These are phyloP conservation scores for Sporothrix sp. DNA, from an alignment of 2,329 filamentous ascomycete genomes.

Conservation along the genomic window DNA sequence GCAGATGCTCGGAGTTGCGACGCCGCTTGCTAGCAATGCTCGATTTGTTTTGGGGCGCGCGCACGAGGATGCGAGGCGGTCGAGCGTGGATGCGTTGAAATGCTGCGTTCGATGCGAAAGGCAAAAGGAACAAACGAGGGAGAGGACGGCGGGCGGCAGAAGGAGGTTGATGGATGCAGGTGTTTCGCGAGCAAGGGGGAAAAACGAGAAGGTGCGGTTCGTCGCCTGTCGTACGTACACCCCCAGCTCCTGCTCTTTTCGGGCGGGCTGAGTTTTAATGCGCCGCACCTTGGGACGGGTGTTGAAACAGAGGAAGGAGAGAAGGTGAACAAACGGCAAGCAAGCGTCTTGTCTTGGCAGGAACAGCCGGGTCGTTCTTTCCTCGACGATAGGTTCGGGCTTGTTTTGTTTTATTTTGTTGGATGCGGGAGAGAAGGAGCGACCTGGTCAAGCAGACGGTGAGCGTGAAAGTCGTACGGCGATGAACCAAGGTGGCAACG, in stretches of 20 bases:
- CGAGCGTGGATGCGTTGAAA: background rate
- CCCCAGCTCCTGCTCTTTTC: background rate
- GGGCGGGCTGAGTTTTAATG: slow-evolving; percentile 4
- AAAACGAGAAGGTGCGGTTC: slow-evolving; percentile 3
- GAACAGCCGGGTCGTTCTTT: slow-evolving; percentile 6
- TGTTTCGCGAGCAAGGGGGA: background rate
- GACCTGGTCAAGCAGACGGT: too few species aligned
- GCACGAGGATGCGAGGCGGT: background rate
- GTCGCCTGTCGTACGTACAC: slow-evolving; percentile 3
- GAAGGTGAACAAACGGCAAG: background rate
- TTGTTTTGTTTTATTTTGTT: slow-evolving; percentile 7
- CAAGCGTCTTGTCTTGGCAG: background rate
- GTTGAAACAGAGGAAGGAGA: background rate
- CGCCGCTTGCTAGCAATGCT: background rate
- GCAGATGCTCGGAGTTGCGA: background rate
- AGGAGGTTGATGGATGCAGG: background rate
- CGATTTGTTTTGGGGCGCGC: background rate
- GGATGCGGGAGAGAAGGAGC: background rate
- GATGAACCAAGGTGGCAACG: slow-evolving; percentile 12
- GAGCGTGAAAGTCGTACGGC: slow-evolving; percentile 10
- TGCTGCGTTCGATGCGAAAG: background rate
- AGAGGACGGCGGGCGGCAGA: background rate
- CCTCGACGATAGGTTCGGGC: background rate
- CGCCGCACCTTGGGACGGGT: background rate
- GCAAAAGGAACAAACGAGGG: background rate